Conservation (phyloP, 257 asterid species). For the Gentiana straminea region DNA sequence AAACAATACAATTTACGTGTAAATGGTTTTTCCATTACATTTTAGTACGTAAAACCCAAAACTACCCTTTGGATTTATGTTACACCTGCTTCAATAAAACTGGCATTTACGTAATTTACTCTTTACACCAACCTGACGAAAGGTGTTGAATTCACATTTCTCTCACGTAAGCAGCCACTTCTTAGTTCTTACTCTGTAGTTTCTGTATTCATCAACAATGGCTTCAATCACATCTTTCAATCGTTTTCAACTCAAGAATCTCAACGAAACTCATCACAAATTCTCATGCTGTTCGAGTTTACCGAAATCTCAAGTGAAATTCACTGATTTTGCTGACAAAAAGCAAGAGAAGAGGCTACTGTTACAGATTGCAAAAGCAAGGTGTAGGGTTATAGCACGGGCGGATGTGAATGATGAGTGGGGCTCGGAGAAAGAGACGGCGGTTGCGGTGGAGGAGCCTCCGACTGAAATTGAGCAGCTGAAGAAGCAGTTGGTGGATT, state of each 20-base stretch:
- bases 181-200: too few species aligned
- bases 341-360: constrained; percentile 1
- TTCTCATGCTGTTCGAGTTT: constrained; percentile 9
- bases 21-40: too few species aligned
- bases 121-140: too few species aligned
- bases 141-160: too few species aligned
- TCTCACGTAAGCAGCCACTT: too few species aligned
- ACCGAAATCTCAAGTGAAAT: constrained; percentile 17
- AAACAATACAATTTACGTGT: too few species aligned
- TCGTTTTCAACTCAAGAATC: constrained; percentile 21
- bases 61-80: too few species aligned
- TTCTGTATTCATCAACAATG: constrained; percentile 21
- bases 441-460: constrained; percentile 31
- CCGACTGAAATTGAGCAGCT: constrained; percentile 34
- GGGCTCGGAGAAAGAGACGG: constrained; percentile 38
- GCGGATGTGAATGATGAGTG: constrained; percentile 37
- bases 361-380: constrained; percentile 9
- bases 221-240: constrained; percentile 43
- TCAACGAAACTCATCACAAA: constrained; percentile 3
- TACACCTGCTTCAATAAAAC: too few species aligned
- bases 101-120: too few species aligned
- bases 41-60: too few species aligned
- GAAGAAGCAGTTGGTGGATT: constrained; percentile 62
- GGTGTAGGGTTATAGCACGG: constrained; percentile 16
- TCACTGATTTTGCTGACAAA: constrained; percentile 16